Conservation (phyloP, 108 stramenopile genomes). For the Conticribra guillardii region DNA sequence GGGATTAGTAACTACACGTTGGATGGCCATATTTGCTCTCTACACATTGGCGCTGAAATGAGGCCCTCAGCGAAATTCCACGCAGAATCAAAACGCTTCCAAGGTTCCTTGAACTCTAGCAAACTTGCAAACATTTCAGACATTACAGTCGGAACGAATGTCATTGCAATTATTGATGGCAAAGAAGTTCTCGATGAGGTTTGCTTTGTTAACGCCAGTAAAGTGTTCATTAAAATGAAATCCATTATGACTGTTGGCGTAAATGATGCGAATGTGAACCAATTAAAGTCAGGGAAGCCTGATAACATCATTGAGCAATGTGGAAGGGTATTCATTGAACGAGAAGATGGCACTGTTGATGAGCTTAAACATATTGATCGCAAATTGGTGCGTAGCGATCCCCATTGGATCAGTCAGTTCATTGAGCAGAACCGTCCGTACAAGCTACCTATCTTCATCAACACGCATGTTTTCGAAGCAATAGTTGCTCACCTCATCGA, state of each 20-base stretch:
- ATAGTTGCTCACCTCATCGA: conserved; percentile 69
- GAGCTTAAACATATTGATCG: conserved; percentile 45
- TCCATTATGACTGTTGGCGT: too few relatives aligned
- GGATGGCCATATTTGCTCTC: conserved; percentile 14
- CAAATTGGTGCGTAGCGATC: conserved; percentile 51
- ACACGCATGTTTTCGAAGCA: conserved; percentile 66
- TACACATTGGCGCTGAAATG: conserved; percentile 18
- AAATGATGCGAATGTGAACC: background rate
- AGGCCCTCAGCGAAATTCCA: conserved; percentile 37
- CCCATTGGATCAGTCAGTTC: conserved; percentile 62
- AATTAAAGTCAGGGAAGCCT: background rate
- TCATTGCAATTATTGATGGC: conserved; percentile 1
- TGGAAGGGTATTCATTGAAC: conserved; percentile 58
- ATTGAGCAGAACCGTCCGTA: conserved; percentile 63
- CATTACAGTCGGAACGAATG: conserved; percentile 20
- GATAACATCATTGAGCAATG: conserved; percentile 17
- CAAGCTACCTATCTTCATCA: conserved; percentile 71
- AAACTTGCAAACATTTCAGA: conserved; percentile 41
- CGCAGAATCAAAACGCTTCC: conserved; percentile 16
- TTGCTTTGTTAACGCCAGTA: conserved; percentile 4
- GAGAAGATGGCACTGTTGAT: conserved; percentile 49
- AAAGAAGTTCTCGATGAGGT: conserved; percentile 14
- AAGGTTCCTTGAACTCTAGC: conserved; percentile 19
- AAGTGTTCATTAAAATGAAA: conserved; percentile 18
- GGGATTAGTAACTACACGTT: conserved; percentile 16